Base-by-base conservation (phyloP, 2,329 filamentous ascomycete genomes). In the Aspergillus novofumigatus region DNA sequence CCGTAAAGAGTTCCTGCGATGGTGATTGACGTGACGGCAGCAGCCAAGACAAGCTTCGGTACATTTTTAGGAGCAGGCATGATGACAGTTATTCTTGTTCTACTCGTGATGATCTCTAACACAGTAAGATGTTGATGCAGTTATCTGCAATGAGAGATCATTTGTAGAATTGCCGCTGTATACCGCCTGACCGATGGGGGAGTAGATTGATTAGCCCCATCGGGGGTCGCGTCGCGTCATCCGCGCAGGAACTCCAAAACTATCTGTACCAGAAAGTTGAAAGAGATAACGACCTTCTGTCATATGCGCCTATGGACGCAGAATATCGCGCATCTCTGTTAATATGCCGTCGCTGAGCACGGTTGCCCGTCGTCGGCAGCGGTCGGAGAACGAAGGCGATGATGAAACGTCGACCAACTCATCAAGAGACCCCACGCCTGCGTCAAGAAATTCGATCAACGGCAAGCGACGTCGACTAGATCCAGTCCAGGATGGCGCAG, bases 1-100 rank as follows among this genome's bases (percentile, higher is more conserved):
- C 85, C 85, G 63, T 85, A 86, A 59, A 82, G 77, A 4, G 83
- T 78, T 52, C 85, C 84, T 1, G 78, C 79, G 6, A 81, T 80
- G 1, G 83, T 85, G 49, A 85, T 79, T 17, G 81, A 78, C 9
- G 81, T 78, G 20, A 86, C 78, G 3, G 80, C 77, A 38, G 76
- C 79, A 1, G 85, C 84, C 62, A 85, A 69, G 20, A 85, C 74
- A 56, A 81, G 74, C 17, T 81, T 77, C 28, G 81, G 77, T 7
- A 82, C 61, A 54, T 73, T 76, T 28, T 69, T 68, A 29, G 68
- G 67, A 25, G 68, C 63, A 8, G 65, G 59, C 67, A 72, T 69
- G 47, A 55, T 63, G 57, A 23, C 45, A 47, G 55, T 52, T 41
- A 53, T 49, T 47, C 44, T 41, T 57, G 51, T 20, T 2, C 14